Base-by-base conservation (phyloP, 2,329 filamentous ascomycete species). In the Huntiella moniliformis region DNA sequence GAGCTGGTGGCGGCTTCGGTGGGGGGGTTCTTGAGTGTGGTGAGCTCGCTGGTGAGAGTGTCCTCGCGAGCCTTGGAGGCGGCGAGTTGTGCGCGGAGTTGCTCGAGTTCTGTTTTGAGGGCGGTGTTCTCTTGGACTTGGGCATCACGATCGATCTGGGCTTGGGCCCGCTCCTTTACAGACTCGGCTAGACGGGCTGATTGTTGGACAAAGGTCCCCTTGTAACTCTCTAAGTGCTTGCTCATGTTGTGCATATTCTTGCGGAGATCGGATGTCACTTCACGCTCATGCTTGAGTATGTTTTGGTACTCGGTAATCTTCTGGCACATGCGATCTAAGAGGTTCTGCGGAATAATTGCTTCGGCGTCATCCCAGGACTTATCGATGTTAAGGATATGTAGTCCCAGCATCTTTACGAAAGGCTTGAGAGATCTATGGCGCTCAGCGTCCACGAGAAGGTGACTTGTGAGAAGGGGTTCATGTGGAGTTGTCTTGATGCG, bases 141-240 rank as follows among this genome's bases (percentile, higher is more conserved):
- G 5, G 50, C 37, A 6, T 59, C 55, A 38, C 64, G 64, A 31
- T 73, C 62, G 15, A 57, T 60, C 52, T 74, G 64, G 36, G 68
- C 70, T 4, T 53, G 54, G 32, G 60, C 61, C 32, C 70, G 67
- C 16, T 77, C 72, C 47, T 66, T 58, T 4, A 74, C 56, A 2
- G 73, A 70, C 11, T 61, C 61, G 51, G 68, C 65, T 48, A 67
- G 68, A 38, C 62, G 63, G 5, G 59, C 56, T 42, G 73, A 66
- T 3, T 73, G 63, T 4, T 58, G 57, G 16, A 60, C 58, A 2
- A 67, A 55, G 2, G 67, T 68, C 16, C 58, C 59, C 42, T 65
- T 58, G 44, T 67, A 62, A 13, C 67, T 67, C 28, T 66, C 62
- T 12, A 68, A 54, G 42, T 70, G 64, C 15, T 54, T 55, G 46